Conservation (phyloP, 1,284 basidiomycete genomes). For the Polyporus tsugae region DNA sequence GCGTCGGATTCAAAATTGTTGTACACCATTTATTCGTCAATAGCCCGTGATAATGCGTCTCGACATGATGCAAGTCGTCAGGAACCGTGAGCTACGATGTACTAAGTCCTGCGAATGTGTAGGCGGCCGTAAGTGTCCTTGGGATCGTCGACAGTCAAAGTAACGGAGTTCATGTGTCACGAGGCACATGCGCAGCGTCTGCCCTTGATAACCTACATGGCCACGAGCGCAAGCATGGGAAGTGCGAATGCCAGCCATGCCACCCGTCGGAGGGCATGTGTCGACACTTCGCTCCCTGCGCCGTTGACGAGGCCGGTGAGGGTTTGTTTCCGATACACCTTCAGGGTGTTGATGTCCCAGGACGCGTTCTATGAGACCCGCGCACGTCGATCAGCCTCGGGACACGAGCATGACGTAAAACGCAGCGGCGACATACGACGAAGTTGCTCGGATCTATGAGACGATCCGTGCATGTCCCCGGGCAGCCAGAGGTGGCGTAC, state of each 20-base stretch:
- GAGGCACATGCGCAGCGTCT: constrained; percentile 13
- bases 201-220: constrained; percentile 21
- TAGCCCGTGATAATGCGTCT: constrained; percentile 18
- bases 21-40: constrained; percentile 20
- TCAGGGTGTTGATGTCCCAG: constrained; percentile 64
- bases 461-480: constrained; percentile 72
- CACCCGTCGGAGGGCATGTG: constrained; percentile 18
- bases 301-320: constrained; percentile 43
- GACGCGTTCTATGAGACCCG: constrained; percentile 56
- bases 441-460: constrained; percentile 77
- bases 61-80: constrained; percentile 7
- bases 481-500: constrained; percentile 75
- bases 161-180: constrained; percentile 17
- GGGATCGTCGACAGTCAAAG: background rate
- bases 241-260: constrained; percentile 20
- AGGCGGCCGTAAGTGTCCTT: background rate
- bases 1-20: background rate
- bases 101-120: constrained; percentile 12
- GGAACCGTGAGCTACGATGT: constrained; percentile 1
- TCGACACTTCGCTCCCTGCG: constrained; percentile 12
- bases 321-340: constrained; percentile 57
- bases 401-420: constrained; percentile 1
- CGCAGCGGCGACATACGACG: constrained; percentile 50
- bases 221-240: constrained; percentile 20
- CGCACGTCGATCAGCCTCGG: constrained; percentile 15